Evolutionary conservation across 495 filamentous ascomycete genomes (phyloP).

Genomic region (Halenospora varia): DNA sequence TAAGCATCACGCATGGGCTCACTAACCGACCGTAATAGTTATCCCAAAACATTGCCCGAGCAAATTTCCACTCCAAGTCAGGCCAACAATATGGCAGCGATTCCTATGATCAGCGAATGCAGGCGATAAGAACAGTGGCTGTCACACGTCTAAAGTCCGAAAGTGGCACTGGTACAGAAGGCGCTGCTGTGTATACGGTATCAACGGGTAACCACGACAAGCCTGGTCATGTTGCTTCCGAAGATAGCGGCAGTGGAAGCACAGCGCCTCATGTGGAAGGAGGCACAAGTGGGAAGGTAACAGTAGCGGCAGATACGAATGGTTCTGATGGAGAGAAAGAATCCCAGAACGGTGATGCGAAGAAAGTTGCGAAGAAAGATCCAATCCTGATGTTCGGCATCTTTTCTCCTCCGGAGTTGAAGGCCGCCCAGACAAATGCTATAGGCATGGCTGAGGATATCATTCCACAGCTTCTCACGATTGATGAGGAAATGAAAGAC

Average conservation of each 20-base stretch:
- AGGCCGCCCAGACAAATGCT: constrained; percentile 49
- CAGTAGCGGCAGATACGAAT: not conserved
- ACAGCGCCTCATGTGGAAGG: not conserved
- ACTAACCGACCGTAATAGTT: constrained; percentile 17
- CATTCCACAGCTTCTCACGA: constrained; percentile 38
- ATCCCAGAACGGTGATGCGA: not conserved
- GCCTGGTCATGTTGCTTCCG: not conserved
- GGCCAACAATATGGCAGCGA: constrained; percentile 61
- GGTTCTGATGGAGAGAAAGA: not conserved
- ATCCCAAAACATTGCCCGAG: constrained; percentile 56
- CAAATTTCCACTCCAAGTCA: constrained; percentile 64
- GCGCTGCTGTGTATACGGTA: constrained; percentile 2
- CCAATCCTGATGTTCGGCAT: constrained; percentile 71
- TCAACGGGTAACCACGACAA: not conserved
- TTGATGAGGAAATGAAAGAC: constrained; percentile 40
- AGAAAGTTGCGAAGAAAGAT: constrained; percentile 12
- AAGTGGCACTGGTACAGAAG: constrained; percentile 2
- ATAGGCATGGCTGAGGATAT: constrained; percentile 39
- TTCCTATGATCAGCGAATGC: constrained; percentile 71
- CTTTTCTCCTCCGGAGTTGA: constrained; percentile 55
- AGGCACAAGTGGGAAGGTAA: not conserved
- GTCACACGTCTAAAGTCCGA: constrained; percentile 25
- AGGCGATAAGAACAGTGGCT: constrained; percentile 45
- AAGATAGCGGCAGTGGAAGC: not conserved
- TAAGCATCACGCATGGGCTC: too few species aligned